Percentiles rank a stretch among this genome's conserved stretches.
These are phyloP conservation scores for Flueggea neowawraea DNA, from an alignment of 441 rosid species.

Conservation along the genomic window DNA sequence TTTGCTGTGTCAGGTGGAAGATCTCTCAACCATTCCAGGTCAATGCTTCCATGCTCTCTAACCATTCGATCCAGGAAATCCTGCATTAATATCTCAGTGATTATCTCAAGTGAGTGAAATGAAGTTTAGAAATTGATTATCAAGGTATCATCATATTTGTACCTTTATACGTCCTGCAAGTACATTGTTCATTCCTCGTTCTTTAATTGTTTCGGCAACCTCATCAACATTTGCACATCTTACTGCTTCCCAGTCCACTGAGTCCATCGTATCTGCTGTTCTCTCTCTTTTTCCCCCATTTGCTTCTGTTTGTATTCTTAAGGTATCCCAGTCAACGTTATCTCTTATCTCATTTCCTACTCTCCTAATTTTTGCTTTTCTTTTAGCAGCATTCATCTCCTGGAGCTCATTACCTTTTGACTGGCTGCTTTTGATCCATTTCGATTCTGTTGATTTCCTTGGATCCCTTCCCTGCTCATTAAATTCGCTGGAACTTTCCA, in stretches of 20 bases:
- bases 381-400: constrained; percentile 33
- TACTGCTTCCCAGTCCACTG: constrained; percentile 83
- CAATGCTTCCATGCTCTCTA: constrained; percentile 73
- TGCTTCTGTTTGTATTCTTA: constrained; percentile 55
- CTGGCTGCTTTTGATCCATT: constrained; percentile 35
- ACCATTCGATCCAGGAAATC: constrained; percentile 72
- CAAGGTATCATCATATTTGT: constrained; percentile 1
- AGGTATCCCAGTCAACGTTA: constrained; percentile 71
- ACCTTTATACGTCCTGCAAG: constrained; percentile 94
- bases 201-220: constrained; percentile 76
- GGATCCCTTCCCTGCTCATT: constrained; percentile 23
- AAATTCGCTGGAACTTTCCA: constrained; percentile 38
- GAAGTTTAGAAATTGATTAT: background rate
- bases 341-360: constrained; percentile 47
- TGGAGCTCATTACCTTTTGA: constrained; percentile 35
- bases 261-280: constrained; percentile 61
- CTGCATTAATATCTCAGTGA: constrained; percentile 45
- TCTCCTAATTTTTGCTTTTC: constrained; percentile 43
- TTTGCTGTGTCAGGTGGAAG: constrained; percentile 80
- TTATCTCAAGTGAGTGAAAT: constrained; percentile 15
- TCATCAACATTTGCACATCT: constrained; percentile 62
- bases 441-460: constrained; percentile 30
- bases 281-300: constrained; percentile 47
- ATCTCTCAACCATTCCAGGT: constrained; percentile 95
- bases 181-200: constrained; percentile 95